A percentile compares a stretch with the other conserved stretches of the same genome.
Conservation (phyloP, 805 yeast species). For the Kregervanrija pseudodelftensis region DNA sequence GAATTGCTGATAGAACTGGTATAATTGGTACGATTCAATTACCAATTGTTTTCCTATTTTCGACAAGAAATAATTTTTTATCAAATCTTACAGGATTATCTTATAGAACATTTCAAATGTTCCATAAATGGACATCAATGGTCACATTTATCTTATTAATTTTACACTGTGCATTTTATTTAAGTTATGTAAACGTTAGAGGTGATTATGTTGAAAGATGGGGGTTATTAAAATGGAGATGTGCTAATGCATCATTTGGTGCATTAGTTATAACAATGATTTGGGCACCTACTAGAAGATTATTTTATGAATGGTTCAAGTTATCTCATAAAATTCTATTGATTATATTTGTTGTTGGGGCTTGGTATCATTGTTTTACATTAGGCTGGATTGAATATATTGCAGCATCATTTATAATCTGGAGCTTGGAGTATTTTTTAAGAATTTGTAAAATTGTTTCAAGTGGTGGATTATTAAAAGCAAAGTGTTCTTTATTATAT, state of each 20-base stretch:
- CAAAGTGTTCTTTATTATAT: slow-evolving; percentile 32
- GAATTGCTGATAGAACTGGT: slow-evolving; percentile 40
- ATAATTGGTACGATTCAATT: slow-evolving; percentile 34
- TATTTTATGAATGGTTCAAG: slow-evolving; percentile 40
- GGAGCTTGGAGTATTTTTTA: slow-evolving; percentile 61
- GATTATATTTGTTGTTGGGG: slow-evolving; percentile 34
- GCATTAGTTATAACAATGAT: slow-evolving; percentile 23
- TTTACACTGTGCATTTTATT: slow-evolving; percentile 34
- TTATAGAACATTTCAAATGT: slow-evolving; percentile 29
- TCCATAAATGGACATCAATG: slow-evolving; percentile 36
- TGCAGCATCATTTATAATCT: slow-evolving; percentile 52
- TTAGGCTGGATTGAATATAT: slow-evolving; percentile 44
- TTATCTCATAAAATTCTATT: slow-evolving; percentile 36
- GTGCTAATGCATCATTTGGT: slow-evolving; percentile 34
- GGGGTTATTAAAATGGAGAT: slow-evolving; percentile 35
- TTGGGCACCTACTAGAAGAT: slow-evolving; percentile 29
- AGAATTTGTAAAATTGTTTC: slow-evolving; percentile 47
- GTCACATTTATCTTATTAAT: slow-evolving; percentile 30
- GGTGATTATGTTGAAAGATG: slow-evolving; percentile 31
- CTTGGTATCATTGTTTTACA: slow-evolving; percentile 42
- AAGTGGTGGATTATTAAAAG: slow-evolving; percentile 55
- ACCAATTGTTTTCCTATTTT: slow-evolving; percentile 29
- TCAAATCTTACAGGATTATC: slow-evolving; percentile 28
- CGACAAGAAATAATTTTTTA: slow-evolving; percentile 30
- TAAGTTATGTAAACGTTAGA: slow-evolving; percentile 28